Evolutionary conservation across 495 filamentous ascomycete genomes (phyloP), one percentile per base, ranked within the genome.

Genomic region (Penicillium psychrofluorescens): DNA sequence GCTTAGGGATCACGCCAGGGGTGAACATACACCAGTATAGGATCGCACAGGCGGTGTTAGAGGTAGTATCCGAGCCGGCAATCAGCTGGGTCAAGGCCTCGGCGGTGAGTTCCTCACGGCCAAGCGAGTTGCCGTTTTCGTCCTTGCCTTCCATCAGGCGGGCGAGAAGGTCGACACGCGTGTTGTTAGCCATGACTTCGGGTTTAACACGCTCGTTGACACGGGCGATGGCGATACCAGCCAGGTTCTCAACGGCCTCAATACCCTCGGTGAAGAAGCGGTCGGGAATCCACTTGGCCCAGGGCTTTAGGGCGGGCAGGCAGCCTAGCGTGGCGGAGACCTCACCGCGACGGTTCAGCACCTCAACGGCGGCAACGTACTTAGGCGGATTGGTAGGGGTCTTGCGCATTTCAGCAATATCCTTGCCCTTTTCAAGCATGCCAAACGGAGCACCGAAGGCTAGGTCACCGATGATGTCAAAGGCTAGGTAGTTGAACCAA

Each of bases 401-500:
- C 52, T 71, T 64, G 43, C 75, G 71, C 46, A 84, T 76, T 58
- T 82, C 78, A 7, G 80, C 79, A 33, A 81, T 69, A 51, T 84
- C 80, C 49, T 63, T 44, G 32, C 68, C 73, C 58, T 71, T 71
- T 40, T 66, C 55, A 32, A 77, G 62, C 74, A 77, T 77, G 22
- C 72, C 73, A 50, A 77, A 77, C 28, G 74, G 74, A 13, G 70
- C 70, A 34, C 74, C 74, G 46, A 77, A 77, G 15, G 74, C 74
- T 34, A 75, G 48, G 16, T 74, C 70, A 6, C 88, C 89, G 50
- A 95, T 95, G 42, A 92, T 87, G 53, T 95, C 90, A 51, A 95
- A 95, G 35, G 90, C 90, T 8, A 95, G 76, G 61, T 85, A 95
- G 67, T 95, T 95, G 76, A 91, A 92, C 90, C 90, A 95, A 57